Evolutionary conservation across 139 green algal species (phyloP), one percentile per base, ranked within the genome.

Genomic region (Tetratostichococcus sp.): DNA sequence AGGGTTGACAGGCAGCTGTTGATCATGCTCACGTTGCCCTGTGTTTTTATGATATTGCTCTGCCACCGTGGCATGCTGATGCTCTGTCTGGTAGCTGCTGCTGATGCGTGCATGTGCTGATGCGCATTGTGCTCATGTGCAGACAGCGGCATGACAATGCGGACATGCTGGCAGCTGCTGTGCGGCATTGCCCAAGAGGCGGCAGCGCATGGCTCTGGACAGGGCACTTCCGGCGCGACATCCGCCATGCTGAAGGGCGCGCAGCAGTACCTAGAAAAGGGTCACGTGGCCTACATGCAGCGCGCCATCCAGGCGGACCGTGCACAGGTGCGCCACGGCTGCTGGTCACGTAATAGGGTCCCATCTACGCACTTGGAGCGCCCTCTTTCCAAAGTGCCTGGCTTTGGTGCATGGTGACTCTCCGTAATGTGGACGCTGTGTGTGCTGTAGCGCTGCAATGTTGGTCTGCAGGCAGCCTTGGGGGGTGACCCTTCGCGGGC

Each of bases 81-180:
- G 66, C 6, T 34, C 23, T 4, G 4, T 70, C 39, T 50, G 8
- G 39, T 22, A 14, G 8, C 39, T 50, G 39, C 8, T 22, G 39
- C 8, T 14, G 39, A 50, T 14, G 39, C 39, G 8, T 50, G 39
- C 39, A 50, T 50, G 39, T 50, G 39, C 39, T 22, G n/a, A n/a
- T n/a, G n/a, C n/a, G n/a, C n/a, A n/a, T n/a, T n/a, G n/a, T n/a
- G n/a, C n/a, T n/a, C n/a, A n/a, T 23, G 33, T 43, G 32, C 32
- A 72, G 67, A 32, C 6, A 16, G 67, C 26, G 23, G 30, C 23
- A 43, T 72, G 22, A 80, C 75, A 65, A 89, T 95, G 77, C 73
- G 68, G 42, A 75, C 65, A 35, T 79, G 85, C 33, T 95, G 91
- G 91, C 70, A 86, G 30, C 81, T 95, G 69, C 77, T 94, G 72